Conservation (phyloP, 306 rosid genomes). For the Urtica urens region DNA sequence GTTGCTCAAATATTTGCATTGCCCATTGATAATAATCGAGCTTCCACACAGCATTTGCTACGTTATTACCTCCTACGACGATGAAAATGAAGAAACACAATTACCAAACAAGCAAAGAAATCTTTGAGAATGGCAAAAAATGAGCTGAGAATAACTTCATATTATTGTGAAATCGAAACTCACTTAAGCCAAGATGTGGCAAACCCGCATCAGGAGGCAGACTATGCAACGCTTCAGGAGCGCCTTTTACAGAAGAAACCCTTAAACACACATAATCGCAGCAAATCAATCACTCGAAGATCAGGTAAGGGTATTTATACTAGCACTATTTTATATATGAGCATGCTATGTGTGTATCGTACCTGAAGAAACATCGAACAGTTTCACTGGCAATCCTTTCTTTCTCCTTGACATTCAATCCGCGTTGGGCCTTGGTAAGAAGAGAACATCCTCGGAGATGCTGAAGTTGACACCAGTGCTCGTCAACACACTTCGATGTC, state of each 20-base stretch:
- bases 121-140: constrained; percentile 8
- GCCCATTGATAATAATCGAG: constrained; percentile 86
- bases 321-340: no score
- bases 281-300: no score
- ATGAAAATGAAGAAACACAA: no score
- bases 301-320: no score
- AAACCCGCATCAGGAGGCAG: constrained; percentile 51
- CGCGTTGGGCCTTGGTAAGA: constrained; percentile 71
- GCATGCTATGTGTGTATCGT: no score
- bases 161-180: no score
- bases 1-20: constrained; percentile 87
- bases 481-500: constrained; percentile 69
- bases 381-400: constrained; percentile 75
- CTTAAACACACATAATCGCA: no score
- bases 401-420: constrained; percentile 50
- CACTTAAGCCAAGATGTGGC: constrained; percentile 50
- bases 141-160: no score
- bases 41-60: constrained; percentile 56
- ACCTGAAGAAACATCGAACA: constrained; percentile 87
- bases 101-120: no score
- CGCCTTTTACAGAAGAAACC: constrained; percentile 71
- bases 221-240: constrained; percentile 72
- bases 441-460: constrained; percentile 90
- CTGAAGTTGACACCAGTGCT: constrained; percentile 77
- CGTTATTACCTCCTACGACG: constrained; percentile 30